A percentile compares a stretch with the other conserved stretches of the same genome.
Conservation (phyloP, 257 asterid species). For the Nicotiana otophora region DNA sequence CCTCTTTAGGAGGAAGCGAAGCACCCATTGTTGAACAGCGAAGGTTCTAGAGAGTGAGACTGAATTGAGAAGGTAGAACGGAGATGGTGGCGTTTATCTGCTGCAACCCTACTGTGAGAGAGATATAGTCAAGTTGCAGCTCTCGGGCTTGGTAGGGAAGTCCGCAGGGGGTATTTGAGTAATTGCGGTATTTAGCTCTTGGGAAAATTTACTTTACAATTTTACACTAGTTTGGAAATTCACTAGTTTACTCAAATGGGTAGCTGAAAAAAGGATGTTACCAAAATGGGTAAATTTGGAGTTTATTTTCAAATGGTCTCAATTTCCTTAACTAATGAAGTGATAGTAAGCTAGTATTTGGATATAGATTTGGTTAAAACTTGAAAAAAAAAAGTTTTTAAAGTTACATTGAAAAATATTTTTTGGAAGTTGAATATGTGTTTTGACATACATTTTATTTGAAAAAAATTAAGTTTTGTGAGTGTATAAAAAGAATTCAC, state of each 20-base stretch:
- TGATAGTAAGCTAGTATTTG: no score
- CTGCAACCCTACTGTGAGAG: slow-evolving; percentile 73
- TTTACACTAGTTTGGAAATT: neutral
- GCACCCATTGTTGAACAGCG: slow-evolving; percentile 60
- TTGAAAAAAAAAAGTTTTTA: no score
- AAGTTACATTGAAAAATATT: no score
- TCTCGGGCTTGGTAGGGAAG: slow-evolving; percentile 11
- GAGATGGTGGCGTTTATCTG: slow-evolving; percentile 73
- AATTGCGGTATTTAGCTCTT: neutral
- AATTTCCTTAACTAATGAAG: no score
- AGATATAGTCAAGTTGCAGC: slow-evolving; percentile 11
- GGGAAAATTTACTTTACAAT: neutral
- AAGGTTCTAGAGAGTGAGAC: slow-evolving; percentile 12
- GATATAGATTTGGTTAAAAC: no score
- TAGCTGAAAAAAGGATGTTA: neutral
- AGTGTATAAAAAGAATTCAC: neutral
- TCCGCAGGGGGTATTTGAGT: neutral
- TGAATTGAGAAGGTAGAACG: slow-evolving; percentile 13
- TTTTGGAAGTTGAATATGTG: no score
- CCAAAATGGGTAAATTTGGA: neutral
- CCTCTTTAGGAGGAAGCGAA: slow-evolving; percentile 96
- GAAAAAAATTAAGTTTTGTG: no score
- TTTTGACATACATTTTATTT: no score
- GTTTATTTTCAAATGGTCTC: no score
- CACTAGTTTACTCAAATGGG: neutral